These are phyloP conservation scores for Trichophyton rubrum DNA, from an alignment of 2,329 filamentous ascomycete genomes.

Conservation along the genomic window DNA sequence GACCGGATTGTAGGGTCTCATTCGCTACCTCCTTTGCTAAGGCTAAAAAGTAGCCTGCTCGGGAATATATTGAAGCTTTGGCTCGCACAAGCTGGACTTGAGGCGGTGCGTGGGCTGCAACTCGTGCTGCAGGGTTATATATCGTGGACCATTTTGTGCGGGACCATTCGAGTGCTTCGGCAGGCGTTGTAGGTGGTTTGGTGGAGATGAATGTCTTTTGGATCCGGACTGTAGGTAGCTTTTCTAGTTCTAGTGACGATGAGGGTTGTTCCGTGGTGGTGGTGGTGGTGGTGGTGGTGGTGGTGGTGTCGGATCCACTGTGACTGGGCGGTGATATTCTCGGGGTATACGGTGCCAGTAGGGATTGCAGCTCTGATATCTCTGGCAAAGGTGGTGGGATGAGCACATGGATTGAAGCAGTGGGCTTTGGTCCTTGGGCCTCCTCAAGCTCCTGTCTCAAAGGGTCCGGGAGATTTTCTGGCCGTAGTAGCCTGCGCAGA, in stretches of 20 bases:
- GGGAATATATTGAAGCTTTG: slow-evolving; percentile 25
- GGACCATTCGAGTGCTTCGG: slow-evolving; percentile 33
- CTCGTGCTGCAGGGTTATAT: slow-evolving; percentile 34
- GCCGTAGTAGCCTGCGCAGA: slow-evolving; percentile 31
- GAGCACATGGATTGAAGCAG: slow-evolving; percentile 29
- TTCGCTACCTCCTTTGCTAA: slow-evolving; percentile 29
- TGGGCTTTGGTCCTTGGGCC: background rate
- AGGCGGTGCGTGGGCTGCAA: slow-evolving; percentile 32
- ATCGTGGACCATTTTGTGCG: slow-evolving; percentile 32
- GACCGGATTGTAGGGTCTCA: slow-evolving; percentile 26
- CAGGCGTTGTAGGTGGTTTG: slow-evolving; percentile 27
- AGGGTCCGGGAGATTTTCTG: slow-evolving; percentile 23
- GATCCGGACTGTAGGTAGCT: slow-evolving; percentile 16
- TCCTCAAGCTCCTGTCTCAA: slow-evolving; percentile 12
- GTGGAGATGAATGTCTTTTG: slow-evolving; percentile 28
- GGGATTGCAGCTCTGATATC: slow-evolving; percentile 20
- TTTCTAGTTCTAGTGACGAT: slow-evolving; percentile 1
- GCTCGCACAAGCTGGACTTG: slow-evolving; percentile 25
- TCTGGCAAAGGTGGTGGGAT: slow-evolving; percentile 31
- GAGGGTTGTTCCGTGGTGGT: background rate
- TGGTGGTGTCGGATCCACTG: slow-evolving; percentile 1
- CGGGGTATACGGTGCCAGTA: slow-evolving; percentile 29
- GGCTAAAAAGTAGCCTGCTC: slow-evolving; percentile 29
- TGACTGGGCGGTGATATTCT: slow-evolving; percentile 6
- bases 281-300: background rate